Percentiles rank a stretch among this genome's conserved stretches.
Evolutionary conservation across 805 yeast genomes (phyloP).

Genomic region (Metschnikowia vanudenii): DNA sequence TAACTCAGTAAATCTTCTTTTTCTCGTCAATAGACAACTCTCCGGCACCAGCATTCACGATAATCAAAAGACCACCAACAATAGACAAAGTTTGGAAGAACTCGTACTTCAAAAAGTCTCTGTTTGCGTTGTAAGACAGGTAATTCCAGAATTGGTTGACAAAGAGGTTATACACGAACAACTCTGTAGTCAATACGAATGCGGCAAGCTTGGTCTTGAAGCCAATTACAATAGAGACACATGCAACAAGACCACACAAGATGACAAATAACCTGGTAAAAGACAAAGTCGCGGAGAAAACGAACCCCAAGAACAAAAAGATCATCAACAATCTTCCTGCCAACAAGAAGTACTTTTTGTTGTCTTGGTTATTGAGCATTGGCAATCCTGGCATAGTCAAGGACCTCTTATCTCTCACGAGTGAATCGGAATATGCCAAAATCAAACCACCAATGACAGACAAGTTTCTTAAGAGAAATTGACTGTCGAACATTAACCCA

Average conservation of each 20-base stretch:
- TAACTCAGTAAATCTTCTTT: constrained; percentile 74
- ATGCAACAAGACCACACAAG: constrained; percentile 64
- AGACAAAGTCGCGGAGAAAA: constrained; percentile 73
- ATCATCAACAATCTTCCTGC: constrained; percentile 88
- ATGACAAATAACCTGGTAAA: constrained; percentile 61
- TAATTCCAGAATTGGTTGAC: constrained; percentile 89
- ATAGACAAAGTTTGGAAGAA: constrained; percentile 92
- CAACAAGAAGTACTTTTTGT: constrained; percentile 74
- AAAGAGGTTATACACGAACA: constrained; percentile 71
- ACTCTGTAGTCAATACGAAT: constrained; percentile 59
- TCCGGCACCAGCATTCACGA: constrained; percentile 96
- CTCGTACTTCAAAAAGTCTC: constrained; percentile 89
- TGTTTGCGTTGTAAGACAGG: constrained; percentile 64
- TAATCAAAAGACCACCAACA: constrained; percentile 88
- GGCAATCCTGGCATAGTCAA: constrained; percentile 74
- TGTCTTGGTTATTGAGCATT: constrained; percentile 66
- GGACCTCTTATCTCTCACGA: constrained; percentile 71
- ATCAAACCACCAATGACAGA: constrained; percentile 91
- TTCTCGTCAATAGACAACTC: constrained; percentile 90
- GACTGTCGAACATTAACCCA: constrained; percentile 78
- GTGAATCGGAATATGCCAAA: constrained; percentile 81
- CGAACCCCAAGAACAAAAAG: constrained; percentile 80
- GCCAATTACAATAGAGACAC: constrained; percentile 82
- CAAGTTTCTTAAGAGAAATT: constrained; percentile 81
- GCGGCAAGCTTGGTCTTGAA: constrained; percentile 92